A percentile compares a stretch with the other conserved stretches of the same genome.
These are phyloP conservation scores for Gentiana dahurica DNA, from an alignment of 257 asterid species.

Conservation along the genomic window DNA sequence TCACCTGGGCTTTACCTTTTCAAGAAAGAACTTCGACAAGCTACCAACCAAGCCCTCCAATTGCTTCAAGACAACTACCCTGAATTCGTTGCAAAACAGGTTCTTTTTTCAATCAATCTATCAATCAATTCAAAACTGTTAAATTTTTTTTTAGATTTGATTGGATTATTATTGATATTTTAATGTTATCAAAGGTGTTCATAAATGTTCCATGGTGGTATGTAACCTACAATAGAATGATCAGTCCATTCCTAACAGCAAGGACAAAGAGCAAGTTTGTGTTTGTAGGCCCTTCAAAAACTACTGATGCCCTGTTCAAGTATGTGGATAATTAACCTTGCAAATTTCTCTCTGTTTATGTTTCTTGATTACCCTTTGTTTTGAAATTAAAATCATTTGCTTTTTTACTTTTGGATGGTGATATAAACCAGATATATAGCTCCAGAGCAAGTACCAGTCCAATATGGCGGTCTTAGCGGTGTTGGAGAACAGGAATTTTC, in stretches of 20 bases:
- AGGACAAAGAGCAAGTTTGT: conserved; percentile 89
- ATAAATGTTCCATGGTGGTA: conserved; percentile 99
- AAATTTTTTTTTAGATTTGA: background rate
- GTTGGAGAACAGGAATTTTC: conserved; percentile 72
- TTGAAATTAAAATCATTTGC: background rate
- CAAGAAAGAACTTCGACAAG: conserved; percentile 81
- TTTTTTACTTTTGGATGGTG: background rate
- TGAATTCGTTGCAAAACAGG: conserved; percentile 97
- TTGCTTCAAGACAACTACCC: conserved; percentile 93
- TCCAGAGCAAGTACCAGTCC: conserved; percentile 81
- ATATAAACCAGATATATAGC: conserved; percentile 60
- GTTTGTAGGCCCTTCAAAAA: conserved; percentile 59
- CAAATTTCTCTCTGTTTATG: background rate
- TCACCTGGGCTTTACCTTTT: conserved; percentile 66
- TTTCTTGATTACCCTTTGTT: background rate
- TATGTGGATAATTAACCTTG: conserved; percentile 12
- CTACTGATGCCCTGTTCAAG: conserved; percentile 85
- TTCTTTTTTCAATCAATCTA: conserved; percentile 5
- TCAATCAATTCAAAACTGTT: no score
- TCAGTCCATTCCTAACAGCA: conserved; percentile 83
- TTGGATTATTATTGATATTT: background rate
- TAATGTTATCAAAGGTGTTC: conserved; percentile 41
- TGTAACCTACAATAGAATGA: conserved; percentile 75
- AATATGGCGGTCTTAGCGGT: conserved; percentile 86
- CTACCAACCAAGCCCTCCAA: conserved; percentile 79